These are phyloP conservation scores for Ganoderma meredithae DNA, from an alignment of 1,284 basidiomycete species.

Conservation along the genomic window DNA sequence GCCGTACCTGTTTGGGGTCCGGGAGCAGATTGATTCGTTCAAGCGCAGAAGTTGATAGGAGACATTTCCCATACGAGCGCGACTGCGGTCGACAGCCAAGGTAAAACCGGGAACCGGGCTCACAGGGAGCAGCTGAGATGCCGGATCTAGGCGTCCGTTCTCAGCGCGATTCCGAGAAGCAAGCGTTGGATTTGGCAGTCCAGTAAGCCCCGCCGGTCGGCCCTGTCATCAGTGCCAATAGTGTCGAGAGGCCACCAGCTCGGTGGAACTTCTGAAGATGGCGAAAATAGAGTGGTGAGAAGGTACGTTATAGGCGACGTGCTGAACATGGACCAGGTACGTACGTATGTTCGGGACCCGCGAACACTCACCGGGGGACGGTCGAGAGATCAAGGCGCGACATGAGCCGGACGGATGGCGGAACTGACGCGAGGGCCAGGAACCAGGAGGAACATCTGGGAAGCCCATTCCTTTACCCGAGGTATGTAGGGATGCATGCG, in stretches of 20 bases:
- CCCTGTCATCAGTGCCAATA: neutral
- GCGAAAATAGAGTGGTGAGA: neutral
- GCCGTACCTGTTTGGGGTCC: constrained; percentile 4
- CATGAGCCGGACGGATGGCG: neutral
- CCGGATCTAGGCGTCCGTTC: neutral
- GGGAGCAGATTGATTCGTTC: neutral
- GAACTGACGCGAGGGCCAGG: constrained; percentile 18
- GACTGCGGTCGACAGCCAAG: constrained; percentile 1
- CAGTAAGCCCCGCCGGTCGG: neutral
- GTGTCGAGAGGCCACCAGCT: neutral
- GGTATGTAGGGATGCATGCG: constrained; percentile 25
- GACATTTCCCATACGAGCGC: neutral
- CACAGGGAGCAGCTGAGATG: neutral
- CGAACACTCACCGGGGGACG: neutral
- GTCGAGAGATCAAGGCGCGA: neutral
- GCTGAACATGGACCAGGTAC: neutral
- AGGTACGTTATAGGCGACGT: neutral
- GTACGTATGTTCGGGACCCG: neutral
- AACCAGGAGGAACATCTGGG: constrained; percentile 1
- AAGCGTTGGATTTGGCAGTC: neutral
- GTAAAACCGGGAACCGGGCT: neutral
- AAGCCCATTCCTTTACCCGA: neutral
- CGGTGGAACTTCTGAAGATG: neutral
- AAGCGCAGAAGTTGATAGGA: constrained; percentile 3
- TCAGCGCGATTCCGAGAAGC: constrained; percentile 5